Conservation (phyloP, 1,284 basidiomycete genomes). For the Phylloporus sp. region DNA sequence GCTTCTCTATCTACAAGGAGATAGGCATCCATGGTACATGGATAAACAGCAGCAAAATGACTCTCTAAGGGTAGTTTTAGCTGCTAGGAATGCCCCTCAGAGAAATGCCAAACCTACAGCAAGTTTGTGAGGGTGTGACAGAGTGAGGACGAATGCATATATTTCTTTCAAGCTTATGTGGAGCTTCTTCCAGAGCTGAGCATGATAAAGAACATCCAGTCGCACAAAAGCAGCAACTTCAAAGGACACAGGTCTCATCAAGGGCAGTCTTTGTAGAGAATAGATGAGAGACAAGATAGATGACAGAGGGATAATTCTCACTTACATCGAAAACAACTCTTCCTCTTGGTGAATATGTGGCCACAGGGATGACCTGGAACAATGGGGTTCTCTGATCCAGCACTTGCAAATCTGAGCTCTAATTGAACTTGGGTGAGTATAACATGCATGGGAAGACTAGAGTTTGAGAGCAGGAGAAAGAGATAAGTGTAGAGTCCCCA, state of each 20-base stretch:
- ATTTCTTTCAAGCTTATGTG: constrained; percentile 82
- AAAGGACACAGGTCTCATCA: constrained; percentile 89
- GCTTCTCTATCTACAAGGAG: constrained; percentile 90
- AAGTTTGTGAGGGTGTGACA: constrained; percentile 78
- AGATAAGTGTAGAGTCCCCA: constrained; percentile 73
- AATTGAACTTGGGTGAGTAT: constrained; percentile 71
- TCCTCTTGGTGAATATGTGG: constrained; percentile 82
- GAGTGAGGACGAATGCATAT: constrained; percentile 76
- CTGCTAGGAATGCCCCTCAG: neutral
- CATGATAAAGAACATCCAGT: constrained; percentile 78
- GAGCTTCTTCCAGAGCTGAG: constrained; percentile 83
- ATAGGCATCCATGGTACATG: constrained; percentile 88
- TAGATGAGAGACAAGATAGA: neutral
- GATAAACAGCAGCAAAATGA: constrained; percentile 85
- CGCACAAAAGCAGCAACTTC: constrained; percentile 87
- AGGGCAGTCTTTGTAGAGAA: constrained; percentile 75
- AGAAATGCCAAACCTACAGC: constrained; percentile 62
- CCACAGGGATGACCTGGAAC: constrained; percentile 72
- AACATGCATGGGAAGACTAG: constrained; percentile 60
- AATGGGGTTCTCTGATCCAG: constrained; percentile 58
- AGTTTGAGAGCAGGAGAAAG: constrained; percentile 67
- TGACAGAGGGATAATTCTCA: constrained; percentile 43
- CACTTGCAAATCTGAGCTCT: constrained; percentile 55
- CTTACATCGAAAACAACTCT: constrained; percentile 92
- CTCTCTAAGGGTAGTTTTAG: constrained; percentile 54